These are phyloP conservation scores for Tricholoma matsutake DNA, from an alignment of 768 basidiomycete genomes.

Conservation along the genomic window DNA sequence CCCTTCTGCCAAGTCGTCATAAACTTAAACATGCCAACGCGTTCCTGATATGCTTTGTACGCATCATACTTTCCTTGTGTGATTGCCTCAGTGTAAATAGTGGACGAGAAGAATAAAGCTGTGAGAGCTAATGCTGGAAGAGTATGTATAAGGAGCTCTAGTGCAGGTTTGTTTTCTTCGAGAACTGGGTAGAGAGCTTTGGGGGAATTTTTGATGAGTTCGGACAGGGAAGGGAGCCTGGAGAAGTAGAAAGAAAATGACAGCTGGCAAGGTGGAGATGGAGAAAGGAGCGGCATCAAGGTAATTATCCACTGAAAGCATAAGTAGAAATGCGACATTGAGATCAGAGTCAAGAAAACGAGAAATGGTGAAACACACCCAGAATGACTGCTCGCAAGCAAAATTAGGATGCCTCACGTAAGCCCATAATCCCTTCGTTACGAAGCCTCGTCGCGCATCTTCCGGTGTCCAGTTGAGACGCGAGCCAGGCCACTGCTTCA, in stretches of 20 bases:
- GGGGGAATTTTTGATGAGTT: slow-evolving; percentile 17
- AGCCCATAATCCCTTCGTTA: slow-evolving; percentile 81
- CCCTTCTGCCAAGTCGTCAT: slow-evolving; percentile 30
- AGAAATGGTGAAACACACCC: slow-evolving; percentile 45
- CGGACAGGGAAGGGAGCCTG: slow-evolving; percentile 12
- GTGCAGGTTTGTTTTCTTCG: slow-evolving; percentile 21
- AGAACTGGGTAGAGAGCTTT: slow-evolving; percentile 18
- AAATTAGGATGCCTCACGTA: slow-evolving; percentile 93
- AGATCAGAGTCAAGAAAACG: neutral
- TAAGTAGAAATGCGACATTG: slow-evolving; percentile 1
- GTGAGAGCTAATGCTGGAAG: slow-evolving; percentile 62
- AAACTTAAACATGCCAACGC: slow-evolving; percentile 80
- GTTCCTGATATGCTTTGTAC: slow-evolving; percentile 69
- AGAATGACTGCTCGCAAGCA: slow-evolving; percentile 85
- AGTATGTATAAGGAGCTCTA: slow-evolving; percentile 29
- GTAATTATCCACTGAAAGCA: slow-evolving; percentile 65
- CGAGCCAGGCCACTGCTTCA: slow-evolving; percentile 62
- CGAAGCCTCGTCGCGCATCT: slow-evolving; percentile 77
- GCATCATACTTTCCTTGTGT: slow-evolving; percentile 66
- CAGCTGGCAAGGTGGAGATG: slow-evolving; percentile 27
- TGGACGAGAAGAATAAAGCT: slow-evolving; percentile 73
- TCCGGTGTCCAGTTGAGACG: slow-evolving; percentile 63
- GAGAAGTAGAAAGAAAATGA: slow-evolving; percentile 7
- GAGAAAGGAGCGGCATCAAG: slow-evolving; percentile 58
- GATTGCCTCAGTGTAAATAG: slow-evolving; percentile 78